phyloP scores from a whole-genome alignment of 2,329 filamentous ascomycete species.

The Beauveria rudraprayagi region DNA sequence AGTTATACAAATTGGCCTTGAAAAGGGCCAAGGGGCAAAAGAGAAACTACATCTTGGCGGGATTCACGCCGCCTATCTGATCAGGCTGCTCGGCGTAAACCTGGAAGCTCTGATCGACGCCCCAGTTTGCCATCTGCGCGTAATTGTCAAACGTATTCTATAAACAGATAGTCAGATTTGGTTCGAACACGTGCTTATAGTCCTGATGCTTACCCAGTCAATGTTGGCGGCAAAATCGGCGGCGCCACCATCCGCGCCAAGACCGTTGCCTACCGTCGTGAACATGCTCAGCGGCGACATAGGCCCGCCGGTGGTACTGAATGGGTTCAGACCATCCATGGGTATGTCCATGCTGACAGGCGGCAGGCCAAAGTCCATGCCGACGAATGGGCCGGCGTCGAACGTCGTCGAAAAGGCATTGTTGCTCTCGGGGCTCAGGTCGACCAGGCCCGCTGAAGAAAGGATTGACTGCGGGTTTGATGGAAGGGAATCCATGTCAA shows the following conservation, averaged over 20 bases:
- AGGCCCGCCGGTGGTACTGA: slow-evolving; percentile 15
- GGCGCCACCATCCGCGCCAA: slow-evolving; percentile 14
- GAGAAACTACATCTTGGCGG: slow-evolving; percentile 2
- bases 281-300: slow-evolving; percentile 47
- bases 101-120: slow-evolving; percentile 42
- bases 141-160: slow-evolving; percentile 51
- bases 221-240: slow-evolving; percentile 44
- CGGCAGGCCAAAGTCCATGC: slow-evolving; percentile 35
- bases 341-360: slow-evolving; percentile 24
- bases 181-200: no score
- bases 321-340: slow-evolving; percentile 21
- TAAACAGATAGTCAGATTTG: slow-evolving; percentile 18
- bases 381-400: slow-evolving; percentile 32
- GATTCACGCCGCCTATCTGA: not conserved
- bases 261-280: slow-evolving; percentile 30
- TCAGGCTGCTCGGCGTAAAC: slow-evolving; percentile 33
- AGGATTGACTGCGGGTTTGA: slow-evolving; percentile 18
- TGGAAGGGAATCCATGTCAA: slow-evolving; percentile 29
- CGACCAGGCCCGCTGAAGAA: slow-evolving; percentile 18
- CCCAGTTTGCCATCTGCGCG: slow-evolving; percentile 45
- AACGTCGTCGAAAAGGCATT: slow-evolving; percentile 25
- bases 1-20: not conserved
- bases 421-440: slow-evolving; percentile 18
- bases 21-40: not conserved
- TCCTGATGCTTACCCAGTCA: slow-evolving; percentile 45